Evolutionary conservation across 2,329 filamentous ascomycete species (phyloP).

Genomic region (Ophiostoma quercus): DNA sequence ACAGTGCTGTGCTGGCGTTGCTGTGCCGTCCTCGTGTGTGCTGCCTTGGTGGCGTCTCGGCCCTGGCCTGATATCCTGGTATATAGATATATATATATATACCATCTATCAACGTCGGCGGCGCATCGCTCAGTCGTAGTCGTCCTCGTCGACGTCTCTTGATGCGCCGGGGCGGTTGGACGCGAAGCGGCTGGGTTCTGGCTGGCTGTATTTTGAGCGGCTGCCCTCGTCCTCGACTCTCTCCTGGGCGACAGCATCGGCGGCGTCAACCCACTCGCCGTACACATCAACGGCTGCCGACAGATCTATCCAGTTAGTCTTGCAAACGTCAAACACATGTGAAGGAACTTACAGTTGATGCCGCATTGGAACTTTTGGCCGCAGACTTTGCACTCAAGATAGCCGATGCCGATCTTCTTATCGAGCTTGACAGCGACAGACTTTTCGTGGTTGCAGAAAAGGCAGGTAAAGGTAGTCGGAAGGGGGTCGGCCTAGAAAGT

Average conservation of each 20-base stretch:
- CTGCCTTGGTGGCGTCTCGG: not conserved
- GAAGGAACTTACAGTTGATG: constrained; percentile 71
- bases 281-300: constrained; percentile 93
- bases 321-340: not conserved
- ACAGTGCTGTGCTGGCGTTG: not conserved
- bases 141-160: constrained; percentile 33
- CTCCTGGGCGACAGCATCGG: constrained; percentile 52
- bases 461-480: constrained; percentile 82
- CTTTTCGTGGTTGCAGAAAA: constrained; percentile 98
- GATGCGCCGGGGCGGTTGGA: constrained; percentile 17
- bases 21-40: not conserved
- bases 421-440: constrained; percentile 87
- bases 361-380: constrained; percentile 88
- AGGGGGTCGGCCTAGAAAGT: constrained; percentile 59
- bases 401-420: constrained; percentile 83
- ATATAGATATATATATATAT: no score
- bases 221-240: constrained; percentile 30
- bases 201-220: constrained; percentile 11
- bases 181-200: constrained; percentile 15
- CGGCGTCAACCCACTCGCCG: constrained; percentile 94
- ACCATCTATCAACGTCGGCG: not conserved
- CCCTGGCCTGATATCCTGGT: not conserved
- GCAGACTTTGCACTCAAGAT: constrained; percentile 85
- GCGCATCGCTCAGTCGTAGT: constrained; percentile 38
- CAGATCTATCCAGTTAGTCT: constrained; percentile 57